Percentiles rank a stretch among this genome's conserved stretches.
These are phyloP conservation scores for Cercospora nicotianae DNA, from an alignment of 2,329 filamentous ascomycete species.

Conservation along the genomic window DNA sequence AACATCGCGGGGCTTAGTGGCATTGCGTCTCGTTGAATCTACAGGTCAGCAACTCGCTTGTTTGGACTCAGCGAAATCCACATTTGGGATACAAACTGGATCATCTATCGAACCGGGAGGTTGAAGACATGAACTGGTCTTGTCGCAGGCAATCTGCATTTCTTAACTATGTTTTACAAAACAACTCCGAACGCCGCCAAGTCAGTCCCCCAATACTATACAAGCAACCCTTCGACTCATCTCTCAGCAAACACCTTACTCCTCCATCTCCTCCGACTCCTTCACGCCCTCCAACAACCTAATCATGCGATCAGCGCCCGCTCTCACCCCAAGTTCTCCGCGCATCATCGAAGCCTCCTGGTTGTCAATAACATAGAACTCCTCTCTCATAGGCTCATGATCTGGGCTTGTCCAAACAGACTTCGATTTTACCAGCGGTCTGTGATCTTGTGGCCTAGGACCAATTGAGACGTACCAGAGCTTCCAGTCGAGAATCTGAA, in stretches of 20 bases:
- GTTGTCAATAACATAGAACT: not conserved
- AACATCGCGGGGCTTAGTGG: not conserved
- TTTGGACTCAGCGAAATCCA: too few species aligned
- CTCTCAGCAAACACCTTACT: not conserved
- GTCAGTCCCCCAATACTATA: not conserved
- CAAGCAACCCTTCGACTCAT: not conserved
- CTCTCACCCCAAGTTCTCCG: not conserved
- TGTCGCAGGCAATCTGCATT: not conserved
- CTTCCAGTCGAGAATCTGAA: not conserved
- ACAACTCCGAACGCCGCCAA: not conserved
- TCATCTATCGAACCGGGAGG: not conserved
- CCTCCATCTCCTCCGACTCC: not conserved
- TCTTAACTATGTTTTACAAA: not conserved
- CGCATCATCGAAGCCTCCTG: not conserved
- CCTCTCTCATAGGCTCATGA: not conserved
- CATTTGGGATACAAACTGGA: not conserved
- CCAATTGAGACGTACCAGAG: not conserved
- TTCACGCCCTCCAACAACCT: not conserved
- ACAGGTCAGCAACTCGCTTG: too few species aligned
- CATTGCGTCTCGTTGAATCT: not conserved
- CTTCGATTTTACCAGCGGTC: not conserved
- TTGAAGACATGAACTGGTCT: not conserved
- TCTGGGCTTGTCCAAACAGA: not conserved
- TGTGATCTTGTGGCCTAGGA: not conserved
- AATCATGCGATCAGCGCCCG: not conserved